Conservation (phyloP, 139 green algal genomes). For the Marvania coccoides region DNA sequence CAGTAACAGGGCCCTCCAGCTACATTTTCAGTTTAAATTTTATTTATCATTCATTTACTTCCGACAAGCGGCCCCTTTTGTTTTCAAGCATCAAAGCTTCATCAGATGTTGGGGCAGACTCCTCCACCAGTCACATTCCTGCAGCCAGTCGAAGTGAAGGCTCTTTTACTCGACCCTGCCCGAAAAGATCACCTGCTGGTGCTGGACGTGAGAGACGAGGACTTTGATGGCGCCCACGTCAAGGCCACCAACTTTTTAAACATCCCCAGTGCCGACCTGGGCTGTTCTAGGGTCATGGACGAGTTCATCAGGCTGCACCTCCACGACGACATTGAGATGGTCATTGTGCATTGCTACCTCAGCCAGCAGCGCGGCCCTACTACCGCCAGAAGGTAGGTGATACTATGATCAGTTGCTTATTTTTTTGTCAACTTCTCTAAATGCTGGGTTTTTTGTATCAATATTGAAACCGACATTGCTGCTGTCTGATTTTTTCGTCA, state of each 20-base stretch:
- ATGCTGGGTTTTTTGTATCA: too few relatives aligned
- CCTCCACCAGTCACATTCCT: slow-evolving; percentile 12
- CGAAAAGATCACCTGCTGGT: background rate
- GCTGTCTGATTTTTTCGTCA: too few relatives aligned
- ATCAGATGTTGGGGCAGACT: too few relatives aligned
- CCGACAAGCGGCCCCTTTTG: too few relatives aligned
- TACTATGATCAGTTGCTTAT: too few relatives aligned
- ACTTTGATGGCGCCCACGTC: slow-evolving; percentile 6
- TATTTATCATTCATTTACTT: too few relatives aligned
- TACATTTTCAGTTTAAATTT: too few relatives aligned
- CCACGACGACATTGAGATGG: background rate
- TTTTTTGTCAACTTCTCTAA: too few relatives aligned
- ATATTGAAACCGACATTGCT: too few relatives aligned
- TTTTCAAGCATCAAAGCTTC: too few relatives aligned
- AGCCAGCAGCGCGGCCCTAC: slow-evolving; percentile 21
- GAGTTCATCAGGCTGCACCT: slow-evolving; percentile 7
- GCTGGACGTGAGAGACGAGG: slow-evolving; percentile 18
- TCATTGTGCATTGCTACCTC: slow-evolving; percentile 30
- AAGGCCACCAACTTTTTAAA: background rate
- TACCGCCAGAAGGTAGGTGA: background rate
- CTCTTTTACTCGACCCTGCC: slow-evolving; percentile 2
- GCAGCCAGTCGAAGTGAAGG: slow-evolving; percentile 3
- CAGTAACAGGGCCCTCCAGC: too few relatives aligned
- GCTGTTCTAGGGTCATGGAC: background rate
- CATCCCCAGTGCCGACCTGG: background rate